Conservation (phyloP, 352 stramenopile genomes). For the Phytophthora parvispora region DNA sequence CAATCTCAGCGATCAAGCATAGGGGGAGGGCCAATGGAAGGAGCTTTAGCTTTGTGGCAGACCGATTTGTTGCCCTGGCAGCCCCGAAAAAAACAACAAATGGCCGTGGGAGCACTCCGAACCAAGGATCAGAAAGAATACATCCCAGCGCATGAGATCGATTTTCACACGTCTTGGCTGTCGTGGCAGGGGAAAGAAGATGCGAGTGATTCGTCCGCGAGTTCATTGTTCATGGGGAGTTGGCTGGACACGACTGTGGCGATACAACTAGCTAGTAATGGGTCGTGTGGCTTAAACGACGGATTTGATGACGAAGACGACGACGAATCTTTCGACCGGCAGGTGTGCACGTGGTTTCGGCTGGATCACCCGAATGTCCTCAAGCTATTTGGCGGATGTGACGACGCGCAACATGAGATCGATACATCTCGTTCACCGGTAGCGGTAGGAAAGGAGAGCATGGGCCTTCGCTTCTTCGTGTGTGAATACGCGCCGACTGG, state of each 20-base stretch:
- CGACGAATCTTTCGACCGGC: conserved; percentile 1
- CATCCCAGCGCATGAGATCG: conserved; percentile 19
- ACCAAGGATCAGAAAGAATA: conserved; percentile 11
- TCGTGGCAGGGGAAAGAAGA: background rate
- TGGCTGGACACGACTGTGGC: conserved; percentile 25
- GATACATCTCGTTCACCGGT: conserved; percentile 6
- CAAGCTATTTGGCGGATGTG: conserved; percentile 15
- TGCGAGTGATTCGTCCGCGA: conserved; percentile 2
- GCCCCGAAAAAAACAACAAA: background rate
- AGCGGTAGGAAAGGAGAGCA: background rate
- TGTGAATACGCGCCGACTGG: conserved; percentile 7
- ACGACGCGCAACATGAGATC: conserved; percentile 9
- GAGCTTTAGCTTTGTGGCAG: background rate
- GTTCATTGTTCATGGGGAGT: conserved; percentile 6
- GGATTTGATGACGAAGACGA: conserved; percentile 1
- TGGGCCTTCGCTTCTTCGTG: conserved; percentile 14
- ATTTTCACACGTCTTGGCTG: conserved; percentile 11
- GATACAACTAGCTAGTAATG: conserved; percentile 8
- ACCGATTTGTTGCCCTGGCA: conserved; percentile 7
- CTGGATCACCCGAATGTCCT: conserved; percentile 19
- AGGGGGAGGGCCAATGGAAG: background rate
- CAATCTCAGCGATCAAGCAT: background rate
- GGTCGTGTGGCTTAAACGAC: background rate
- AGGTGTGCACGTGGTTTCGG: conserved; percentile 15
- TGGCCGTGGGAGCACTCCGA: background rate